phyloP scores from a whole-genome alignment of 2,329 filamentous ascomycete species.

The Aspergillus japonicus region DNA sequence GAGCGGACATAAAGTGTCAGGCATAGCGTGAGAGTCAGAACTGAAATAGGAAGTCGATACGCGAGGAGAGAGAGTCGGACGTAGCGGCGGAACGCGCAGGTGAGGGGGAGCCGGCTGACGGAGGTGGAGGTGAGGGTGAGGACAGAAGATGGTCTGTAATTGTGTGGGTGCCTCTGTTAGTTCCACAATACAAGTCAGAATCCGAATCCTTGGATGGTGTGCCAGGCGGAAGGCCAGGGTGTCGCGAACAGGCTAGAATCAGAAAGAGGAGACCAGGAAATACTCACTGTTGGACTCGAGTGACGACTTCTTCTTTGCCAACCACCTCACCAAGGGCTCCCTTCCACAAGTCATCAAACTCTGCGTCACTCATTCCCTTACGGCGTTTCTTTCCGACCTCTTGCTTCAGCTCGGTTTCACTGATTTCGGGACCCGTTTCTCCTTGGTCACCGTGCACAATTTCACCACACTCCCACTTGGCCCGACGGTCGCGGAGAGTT shows the following conservation, averaged over 20 bases:
- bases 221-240: constrained; percentile 1
- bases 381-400: constrained; percentile 72
- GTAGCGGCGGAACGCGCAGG: constrained; percentile 50
- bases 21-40: constrained; percentile 47
- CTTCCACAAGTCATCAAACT: constrained; percentile 80
- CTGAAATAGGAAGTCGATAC: constrained; percentile 52
- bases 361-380: constrained; percentile 78
- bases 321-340: constrained; percentile 52
- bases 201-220: constrained; percentile 26
- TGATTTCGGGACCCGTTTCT: constrained; percentile 64
- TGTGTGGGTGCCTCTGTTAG: constrained; percentile 80
- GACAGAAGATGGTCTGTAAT: constrained; percentile 69
- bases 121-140: constrained; percentile 77
- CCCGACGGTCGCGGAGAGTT: constrained; percentile 77
- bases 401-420: constrained; percentile 70
- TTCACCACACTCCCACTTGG: constrained; percentile 87
- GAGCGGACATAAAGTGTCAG: constrained; percentile 63
- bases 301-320: constrained; percentile 59
- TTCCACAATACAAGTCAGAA: constrained; percentile 57
- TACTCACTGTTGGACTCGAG: constrained; percentile 60
- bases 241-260: constrained; percentile 21
- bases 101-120: constrained; percentile 86
- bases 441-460: constrained; percentile 62
- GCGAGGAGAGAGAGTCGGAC: constrained; percentile 50
- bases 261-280: constrained; percentile 15